Evolutionary conservation across 2,329 filamentous ascomycete genomes (phyloP).

Genomic region (Venturia oleaginea): DNA sequence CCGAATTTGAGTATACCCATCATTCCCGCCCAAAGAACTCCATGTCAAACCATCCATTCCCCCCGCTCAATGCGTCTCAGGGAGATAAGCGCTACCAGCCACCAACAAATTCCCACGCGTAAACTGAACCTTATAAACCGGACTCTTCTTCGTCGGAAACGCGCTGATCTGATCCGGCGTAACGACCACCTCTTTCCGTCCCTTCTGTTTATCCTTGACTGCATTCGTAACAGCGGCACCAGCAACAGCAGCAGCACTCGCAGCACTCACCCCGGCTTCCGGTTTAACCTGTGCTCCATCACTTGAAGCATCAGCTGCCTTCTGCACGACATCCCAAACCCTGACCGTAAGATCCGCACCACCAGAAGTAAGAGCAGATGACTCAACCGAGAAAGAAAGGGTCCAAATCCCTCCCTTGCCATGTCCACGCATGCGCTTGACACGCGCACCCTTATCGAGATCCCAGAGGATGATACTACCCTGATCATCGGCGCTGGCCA

Average conservation of each 20-base stretch:
- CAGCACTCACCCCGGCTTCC: constrained; percentile 43
- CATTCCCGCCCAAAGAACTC: background rate
- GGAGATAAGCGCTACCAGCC: constrained; percentile 56
- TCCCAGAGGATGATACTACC: constrained; percentile 95
- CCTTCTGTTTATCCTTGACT: constrained; percentile 48
- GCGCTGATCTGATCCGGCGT: constrained; percentile 90
- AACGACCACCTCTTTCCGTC: constrained; percentile 80
- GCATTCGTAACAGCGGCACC: constrained; percentile 13
- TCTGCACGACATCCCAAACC: constrained; percentile 81
- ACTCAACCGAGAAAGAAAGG: constrained; percentile 87
- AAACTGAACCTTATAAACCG: constrained; percentile 86
- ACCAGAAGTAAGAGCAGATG: constrained; percentile 78
- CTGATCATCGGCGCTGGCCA: constrained; percentile 83
- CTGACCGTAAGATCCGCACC: constrained; percentile 89
- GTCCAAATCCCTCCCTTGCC: constrained; percentile 91
- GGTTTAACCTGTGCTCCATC: constrained; percentile 36
- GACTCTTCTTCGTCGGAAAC: constrained; percentile 92
- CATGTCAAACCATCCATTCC: background rate
- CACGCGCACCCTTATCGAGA: constrained; percentile 70
- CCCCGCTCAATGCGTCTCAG: constrained; percentile 1
- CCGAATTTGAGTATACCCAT: background rate
- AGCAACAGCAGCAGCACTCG: constrained; percentile 35
- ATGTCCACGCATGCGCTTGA: constrained; percentile 91
- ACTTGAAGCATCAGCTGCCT: constrained; percentile 40
- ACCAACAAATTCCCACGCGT: constrained; percentile 92